Percentiles rank a stretch among this genome's conserved stretches.
These are phyloP conservation scores for Begonia fuchsioides DNA, from an alignment of 306 rosid genomes.

Conservation along the genomic window DNA sequence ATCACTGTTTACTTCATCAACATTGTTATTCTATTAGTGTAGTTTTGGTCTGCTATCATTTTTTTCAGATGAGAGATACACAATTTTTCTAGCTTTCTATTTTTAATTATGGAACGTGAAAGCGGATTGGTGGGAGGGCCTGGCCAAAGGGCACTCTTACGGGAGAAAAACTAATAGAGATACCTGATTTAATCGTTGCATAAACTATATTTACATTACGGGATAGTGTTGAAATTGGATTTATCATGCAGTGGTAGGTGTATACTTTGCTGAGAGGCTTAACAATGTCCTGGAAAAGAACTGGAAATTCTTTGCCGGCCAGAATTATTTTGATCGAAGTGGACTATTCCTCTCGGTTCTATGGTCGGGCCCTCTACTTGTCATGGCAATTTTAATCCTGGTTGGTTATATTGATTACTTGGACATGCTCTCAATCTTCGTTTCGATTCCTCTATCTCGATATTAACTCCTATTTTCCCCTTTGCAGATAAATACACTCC, in stretches of 20 bases:
- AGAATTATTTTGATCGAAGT: slow-evolving; percentile 74
- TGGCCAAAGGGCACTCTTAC: too few relatives aligned
- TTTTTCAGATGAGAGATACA: too few relatives aligned
- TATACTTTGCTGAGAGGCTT: slow-evolving; percentile 68
- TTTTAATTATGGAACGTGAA: too few relatives aligned
- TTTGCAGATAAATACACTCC: slow-evolving; percentile 76
- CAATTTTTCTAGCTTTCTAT: too few relatives aligned
- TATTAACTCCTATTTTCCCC: slow-evolving; percentile 1
- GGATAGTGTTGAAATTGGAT: background rate
- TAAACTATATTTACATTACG: background rate
- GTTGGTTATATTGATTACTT: slow-evolving; percentile 27
- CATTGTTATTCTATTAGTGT: too few relatives aligned
- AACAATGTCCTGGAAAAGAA: slow-evolving; percentile 41
- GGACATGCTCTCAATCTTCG: background rate
- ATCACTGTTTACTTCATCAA: too few relatives aligned
- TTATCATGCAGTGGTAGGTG: slow-evolving; percentile 71
- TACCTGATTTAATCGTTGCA: too few relatives aligned
- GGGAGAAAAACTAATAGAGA: too few relatives aligned
- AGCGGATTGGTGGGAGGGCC: too few relatives aligned
- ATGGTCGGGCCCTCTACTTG: slow-evolving; percentile 95
- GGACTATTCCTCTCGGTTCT: slow-evolving; percentile 71
- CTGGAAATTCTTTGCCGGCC: slow-evolving; percentile 74
- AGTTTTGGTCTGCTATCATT: too few relatives aligned
- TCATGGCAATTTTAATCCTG: slow-evolving; percentile 72
- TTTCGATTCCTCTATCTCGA: background rate